These are phyloP conservation scores for Fusarium dlaminii DNA, from an alignment of 2,329 filamentous ascomycete genomes.

Conservation along the genomic window DNA sequence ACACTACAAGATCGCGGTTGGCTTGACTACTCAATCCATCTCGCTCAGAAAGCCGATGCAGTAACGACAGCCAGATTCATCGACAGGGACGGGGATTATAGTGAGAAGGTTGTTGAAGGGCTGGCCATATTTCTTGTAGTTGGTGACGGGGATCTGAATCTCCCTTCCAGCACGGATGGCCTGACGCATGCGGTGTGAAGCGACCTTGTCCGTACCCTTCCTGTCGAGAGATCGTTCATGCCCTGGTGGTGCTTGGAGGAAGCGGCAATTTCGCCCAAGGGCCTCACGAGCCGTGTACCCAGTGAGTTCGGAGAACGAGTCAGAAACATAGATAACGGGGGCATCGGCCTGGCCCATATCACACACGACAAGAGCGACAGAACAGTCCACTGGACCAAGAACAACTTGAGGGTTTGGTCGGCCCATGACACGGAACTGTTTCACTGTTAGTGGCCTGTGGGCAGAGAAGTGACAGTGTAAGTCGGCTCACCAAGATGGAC, in stretches of 20 bases:
- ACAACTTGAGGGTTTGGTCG: conserved; percentile 79
- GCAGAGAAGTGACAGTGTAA: not conserved
- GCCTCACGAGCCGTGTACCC: conserved; percentile 81
- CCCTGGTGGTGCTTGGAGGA: conserved; percentile 80
- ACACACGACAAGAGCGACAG: conserved; percentile 84
- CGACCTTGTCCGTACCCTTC: conserved; percentile 54
- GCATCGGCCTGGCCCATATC: conserved; percentile 77
- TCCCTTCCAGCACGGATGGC: conserved; percentile 58
- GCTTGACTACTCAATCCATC: conserved; percentile 50
- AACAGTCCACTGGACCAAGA: conserved; percentile 84
- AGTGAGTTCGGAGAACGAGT: conserved; percentile 80
- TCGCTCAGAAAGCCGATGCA: conserved; percentile 86
- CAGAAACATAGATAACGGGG: conserved; percentile 86
- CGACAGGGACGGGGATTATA: conserved; percentile 82
- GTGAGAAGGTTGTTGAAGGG: conserved; percentile 83
- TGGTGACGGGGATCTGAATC: conserved; percentile 68
- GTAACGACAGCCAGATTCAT: conserved; percentile 72
- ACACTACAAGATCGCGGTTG: not conserved
- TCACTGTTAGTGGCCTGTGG: conserved; percentile 13
- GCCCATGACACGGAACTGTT: conserved; percentile 69
- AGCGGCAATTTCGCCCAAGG: conserved; percentile 83
- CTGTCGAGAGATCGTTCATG: conserved; percentile 15
- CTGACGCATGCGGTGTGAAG: conserved; percentile 63
- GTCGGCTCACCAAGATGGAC: conserved; percentile 58
- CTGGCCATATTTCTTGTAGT: conserved; percentile 84